Evolutionary conservation across 805 yeast genomes (phyloP).

Genomic region (Saccharomycodes ludwigii): DNA sequence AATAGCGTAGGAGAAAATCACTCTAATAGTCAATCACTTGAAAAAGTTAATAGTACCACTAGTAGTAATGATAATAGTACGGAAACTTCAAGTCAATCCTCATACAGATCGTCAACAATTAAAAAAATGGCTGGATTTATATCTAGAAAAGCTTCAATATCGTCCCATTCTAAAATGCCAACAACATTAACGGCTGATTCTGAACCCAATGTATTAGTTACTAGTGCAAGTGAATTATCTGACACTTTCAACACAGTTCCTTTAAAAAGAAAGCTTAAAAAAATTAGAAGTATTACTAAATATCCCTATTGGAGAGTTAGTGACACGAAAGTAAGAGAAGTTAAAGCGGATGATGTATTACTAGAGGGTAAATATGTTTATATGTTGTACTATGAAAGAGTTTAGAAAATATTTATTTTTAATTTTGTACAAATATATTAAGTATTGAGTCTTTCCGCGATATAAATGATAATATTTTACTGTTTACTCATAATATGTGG

Average conservation of each 20-base stretch:
- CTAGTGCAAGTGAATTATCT: constrained; percentile 13
- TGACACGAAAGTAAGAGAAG: constrained; percentile 61
- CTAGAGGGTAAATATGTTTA: constrained; percentile 69
- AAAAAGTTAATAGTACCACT: no score
- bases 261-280: constrained; percentile 26
- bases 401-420: no score
- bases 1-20: no score
- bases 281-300: constrained; percentile 40
- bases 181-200: no score
- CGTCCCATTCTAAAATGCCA: no score
- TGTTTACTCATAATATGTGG: no score
- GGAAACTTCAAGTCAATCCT: no score
- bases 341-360: constrained; percentile 42
- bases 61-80: no score
- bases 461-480: no score
- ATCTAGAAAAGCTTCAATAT: not conserved
- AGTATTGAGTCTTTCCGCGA: no score
- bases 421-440: no score
- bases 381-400: constrained; percentile 68
- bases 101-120: not conserved
- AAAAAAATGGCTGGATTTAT: not conserved
- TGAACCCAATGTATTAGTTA: constrained; percentile 9
- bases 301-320: constrained; percentile 79
- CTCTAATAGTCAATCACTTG: no score
- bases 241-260: constrained; percentile 8